Percentiles rank a stretch among this genome's conserved stretches.
These are phyloP conservation scores for Diaporthe capsici DNA, from an alignment of 2,329 filamentous ascomycete genomes.

Conservation along the genomic window DNA sequence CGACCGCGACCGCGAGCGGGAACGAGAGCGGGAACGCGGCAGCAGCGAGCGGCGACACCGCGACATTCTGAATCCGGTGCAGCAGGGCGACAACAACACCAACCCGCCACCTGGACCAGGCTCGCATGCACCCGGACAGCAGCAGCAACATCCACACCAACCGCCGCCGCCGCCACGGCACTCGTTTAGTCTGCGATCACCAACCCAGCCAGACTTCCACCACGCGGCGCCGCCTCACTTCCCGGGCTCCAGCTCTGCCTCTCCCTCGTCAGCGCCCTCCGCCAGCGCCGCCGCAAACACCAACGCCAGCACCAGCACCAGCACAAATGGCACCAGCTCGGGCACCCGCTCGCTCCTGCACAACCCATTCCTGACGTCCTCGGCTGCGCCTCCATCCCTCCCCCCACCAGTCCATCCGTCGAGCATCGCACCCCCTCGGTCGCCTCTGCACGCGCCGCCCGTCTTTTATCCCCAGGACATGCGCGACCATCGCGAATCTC, in stretches of 20 bases:
- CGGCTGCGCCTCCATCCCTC: constrained; percentile 37
- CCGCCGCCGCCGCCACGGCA: constrained; percentile 54
- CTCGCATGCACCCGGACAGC: constrained; percentile 21
- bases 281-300: constrained; percentile 47
- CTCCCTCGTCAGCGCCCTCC: constrained; percentile 43
- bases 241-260: constrained; percentile 48
- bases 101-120: constrained; percentile 24
- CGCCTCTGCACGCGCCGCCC: constrained; percentile 60
- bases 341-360: constrained; percentile 44
- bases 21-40: constrained; percentile 36
- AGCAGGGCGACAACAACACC: constrained; percentile 42
- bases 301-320: constrained; percentile 45
- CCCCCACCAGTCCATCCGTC: constrained; percentile 40
- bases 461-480: constrained; percentile 56
- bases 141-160: constrained; percentile 19
- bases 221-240: constrained; percentile 46
- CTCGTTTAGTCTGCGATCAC: constrained; percentile 65
- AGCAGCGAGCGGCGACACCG: constrained; percentile 54
- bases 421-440: constrained; percentile 50
- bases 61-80: constrained; percentile 61
- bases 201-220: constrained; percentile 59
- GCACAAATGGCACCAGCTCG: constrained; percentile 49
- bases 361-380: constrained; percentile 42
- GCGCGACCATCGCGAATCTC: constrained; percentile 48
- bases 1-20: constrained; percentile 37